Evolutionary conservation across 2,329 filamentous ascomycete genomes (phyloP).

Genomic region (Capronia coronata): DNA sequence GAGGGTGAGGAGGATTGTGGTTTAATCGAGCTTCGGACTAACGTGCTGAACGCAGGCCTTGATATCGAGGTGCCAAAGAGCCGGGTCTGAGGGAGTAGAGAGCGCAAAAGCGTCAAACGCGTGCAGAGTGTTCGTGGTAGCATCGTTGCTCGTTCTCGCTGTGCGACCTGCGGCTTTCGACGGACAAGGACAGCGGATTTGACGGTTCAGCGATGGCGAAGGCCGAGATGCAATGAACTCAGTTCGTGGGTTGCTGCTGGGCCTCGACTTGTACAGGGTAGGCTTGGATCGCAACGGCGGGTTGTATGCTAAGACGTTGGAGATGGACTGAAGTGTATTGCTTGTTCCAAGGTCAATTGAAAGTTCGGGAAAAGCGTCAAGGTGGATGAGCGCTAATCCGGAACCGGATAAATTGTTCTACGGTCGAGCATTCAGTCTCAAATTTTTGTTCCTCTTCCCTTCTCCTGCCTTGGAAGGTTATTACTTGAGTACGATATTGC

Average conservation of each 20-base stretch:
- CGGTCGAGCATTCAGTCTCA: not conserved
- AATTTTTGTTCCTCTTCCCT: not conserved
- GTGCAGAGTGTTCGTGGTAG: constrained; percentile 2
- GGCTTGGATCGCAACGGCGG: too few relatives aligned
- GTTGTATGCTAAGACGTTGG: too few relatives aligned
- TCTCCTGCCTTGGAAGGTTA: too few relatives aligned
- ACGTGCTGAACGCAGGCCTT: not conserved
- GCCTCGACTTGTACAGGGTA: too few relatives aligned
- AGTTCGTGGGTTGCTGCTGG: too few relatives aligned
- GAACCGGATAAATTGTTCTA: not conserved
- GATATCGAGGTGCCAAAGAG: constrained; percentile 6
- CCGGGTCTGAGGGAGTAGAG: constrained; percentile 6
- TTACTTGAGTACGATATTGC: too few relatives aligned
- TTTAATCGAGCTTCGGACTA: not conserved
- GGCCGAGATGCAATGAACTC: too few relatives aligned
- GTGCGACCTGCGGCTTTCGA: too few relatives aligned
- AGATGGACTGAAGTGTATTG: not conserved
- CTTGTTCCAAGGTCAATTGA: not conserved
- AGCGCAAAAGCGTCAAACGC: constrained; percentile 10
- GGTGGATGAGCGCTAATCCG: not conserved
- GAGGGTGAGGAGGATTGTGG: not conserved
- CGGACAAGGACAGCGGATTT: too few relatives aligned
- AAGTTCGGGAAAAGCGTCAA: not conserved
- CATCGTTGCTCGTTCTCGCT: constrained; percentile 1
- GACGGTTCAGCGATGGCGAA: too few relatives aligned